phyloP scores from a whole-genome alignment of 192 early-diverging fungal species.

The Backusella psychrophila region DNA sequence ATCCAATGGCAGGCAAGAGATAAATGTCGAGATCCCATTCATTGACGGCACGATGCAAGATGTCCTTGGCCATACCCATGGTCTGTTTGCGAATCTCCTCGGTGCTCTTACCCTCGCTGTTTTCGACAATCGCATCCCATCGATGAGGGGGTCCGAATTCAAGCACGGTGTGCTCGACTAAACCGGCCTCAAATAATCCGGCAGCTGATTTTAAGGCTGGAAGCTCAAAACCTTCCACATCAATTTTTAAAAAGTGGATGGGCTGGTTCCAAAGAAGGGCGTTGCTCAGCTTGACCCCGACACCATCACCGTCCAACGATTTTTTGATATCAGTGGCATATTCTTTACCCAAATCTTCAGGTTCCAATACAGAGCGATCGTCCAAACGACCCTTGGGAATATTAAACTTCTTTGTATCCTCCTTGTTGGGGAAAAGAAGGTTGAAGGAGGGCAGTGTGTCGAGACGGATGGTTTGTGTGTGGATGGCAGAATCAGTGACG shows the following conservation, averaged over 20 bases:
- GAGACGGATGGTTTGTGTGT: constrained; percentile 36
- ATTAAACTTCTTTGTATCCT: neutral
- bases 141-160: constrained; percentile 37
- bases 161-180: constrained; percentile 33
- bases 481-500: constrained; percentile 1
- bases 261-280: constrained; percentile 16
- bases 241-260: constrained; percentile 40
- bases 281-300: neutral
- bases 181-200: constrained; percentile 20
- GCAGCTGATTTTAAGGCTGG: constrained; percentile 26
- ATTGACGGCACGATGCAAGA: constrained; percentile 11
- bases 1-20: constrained; percentile 31
- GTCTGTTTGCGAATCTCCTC: constrained; percentile 17
- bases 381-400: neutral
- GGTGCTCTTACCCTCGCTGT: neutral
- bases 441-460: constrained; percentile 28
- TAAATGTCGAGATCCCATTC: constrained; percentile 34
- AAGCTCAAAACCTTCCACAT: constrained; percentile 40
- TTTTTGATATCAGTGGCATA: constrained; percentile 20
- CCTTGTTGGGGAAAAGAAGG: constrained; percentile 19
- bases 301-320: neutral
- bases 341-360: constrained; percentile 25
- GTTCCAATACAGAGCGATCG: constrained; percentile 4
- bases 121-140: constrained; percentile 30
- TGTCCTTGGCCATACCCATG: constrained; percentile 17